phyloP scores from a whole-genome alignment of 2,329 filamentous ascomycete species.

The Fusarium sp. region DNA sequence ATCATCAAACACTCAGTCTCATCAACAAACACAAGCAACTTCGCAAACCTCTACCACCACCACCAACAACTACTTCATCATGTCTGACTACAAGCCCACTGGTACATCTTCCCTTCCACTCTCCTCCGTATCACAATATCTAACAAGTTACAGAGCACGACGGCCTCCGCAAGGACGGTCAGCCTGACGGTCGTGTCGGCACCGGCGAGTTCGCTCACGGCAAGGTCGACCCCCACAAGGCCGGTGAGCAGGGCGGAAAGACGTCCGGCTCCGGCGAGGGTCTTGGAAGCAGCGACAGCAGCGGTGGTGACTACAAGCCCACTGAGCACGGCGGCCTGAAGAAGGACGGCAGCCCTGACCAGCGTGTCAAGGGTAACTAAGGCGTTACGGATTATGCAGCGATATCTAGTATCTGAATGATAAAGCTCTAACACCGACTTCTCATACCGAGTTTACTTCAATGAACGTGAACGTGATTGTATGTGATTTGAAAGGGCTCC shows the following conservation, averaged over 20 bases:
- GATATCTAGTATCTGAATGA: background rate
- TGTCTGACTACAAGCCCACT: constrained; percentile 32
- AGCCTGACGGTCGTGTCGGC: constrained; percentile 35
- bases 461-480: rapidly evolving
- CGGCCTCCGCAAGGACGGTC: constrained; percentile 37
- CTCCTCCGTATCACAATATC: rapidly evolving
- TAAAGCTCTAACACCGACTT: background rate
- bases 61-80: background rate
- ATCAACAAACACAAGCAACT: background rate
- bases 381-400: background rate
- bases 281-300: constrained; percentile 1
- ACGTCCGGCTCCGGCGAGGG: constrained; percentile 6
- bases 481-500: rapidly evolving
- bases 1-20: background rate
- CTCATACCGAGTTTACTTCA: rapidly evolving
- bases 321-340: constrained; percentile 24
- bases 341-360: constrained; percentile 25
- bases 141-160: constrained; percentile 25
- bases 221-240: constrained; percentile 36
- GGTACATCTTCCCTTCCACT: background rate
- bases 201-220: constrained; percentile 39
- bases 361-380: constrained; percentile 24
- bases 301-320: constrained; percentile 23
- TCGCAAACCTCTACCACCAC: background rate
- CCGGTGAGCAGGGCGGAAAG: constrained; percentile 33